These are phyloP conservation scores for Alternaria sp. DNA, from an alignment of 2,329 filamentous ascomycete genomes.

Conservation along the genomic window DNA sequence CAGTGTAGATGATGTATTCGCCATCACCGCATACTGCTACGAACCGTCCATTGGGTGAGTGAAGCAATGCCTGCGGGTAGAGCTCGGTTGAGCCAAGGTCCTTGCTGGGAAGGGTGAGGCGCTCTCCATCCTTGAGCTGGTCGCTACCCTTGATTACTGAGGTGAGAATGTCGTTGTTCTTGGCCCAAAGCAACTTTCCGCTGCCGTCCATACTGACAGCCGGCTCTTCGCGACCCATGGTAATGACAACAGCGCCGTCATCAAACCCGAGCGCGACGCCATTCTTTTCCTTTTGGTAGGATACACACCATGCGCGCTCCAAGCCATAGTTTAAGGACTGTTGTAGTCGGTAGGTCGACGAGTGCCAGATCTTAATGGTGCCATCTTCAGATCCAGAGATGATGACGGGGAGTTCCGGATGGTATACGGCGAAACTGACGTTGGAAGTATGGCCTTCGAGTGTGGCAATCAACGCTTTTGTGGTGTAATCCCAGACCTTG, in stretches of 20 bases:
- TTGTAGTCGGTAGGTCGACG: constrained; percentile 94
- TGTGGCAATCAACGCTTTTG: constrained; percentile 94
- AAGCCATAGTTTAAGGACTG: constrained; percentile 96
- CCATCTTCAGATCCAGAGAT: constrained; percentile 98
- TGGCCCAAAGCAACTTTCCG: constrained; percentile 95
- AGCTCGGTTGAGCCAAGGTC: constrained; percentile 96
- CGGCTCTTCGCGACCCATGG: constrained; percentile 95
- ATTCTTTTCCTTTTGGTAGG: constrained; percentile 93
- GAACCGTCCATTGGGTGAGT: constrained; percentile 95
- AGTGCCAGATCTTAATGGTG: constrained; percentile 98
- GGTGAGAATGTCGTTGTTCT: constrained; percentile 93
- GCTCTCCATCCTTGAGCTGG: constrained; percentile 85
- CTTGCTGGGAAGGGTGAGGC: constrained; percentile 87
- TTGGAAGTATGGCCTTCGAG: constrained; percentile 98
- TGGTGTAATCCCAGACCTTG: constrained; percentile 99
- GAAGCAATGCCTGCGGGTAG: constrained; percentile 91
- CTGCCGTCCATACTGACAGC: constrained; percentile 97
- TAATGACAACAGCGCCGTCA: constrained; percentile 95
- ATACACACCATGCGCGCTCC: constrained; percentile 96
- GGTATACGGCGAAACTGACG: constrained; percentile 97
- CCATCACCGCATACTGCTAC: constrained; percentile 93
- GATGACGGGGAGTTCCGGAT: constrained; percentile 95
- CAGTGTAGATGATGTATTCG: constrained; percentile 99
- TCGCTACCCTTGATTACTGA: constrained; percentile 95
- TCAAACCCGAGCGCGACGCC: constrained; percentile 96